phyloP scores from a whole-genome alignment of 352 stramenopile species.

The Globisporangium polare region DNA sequence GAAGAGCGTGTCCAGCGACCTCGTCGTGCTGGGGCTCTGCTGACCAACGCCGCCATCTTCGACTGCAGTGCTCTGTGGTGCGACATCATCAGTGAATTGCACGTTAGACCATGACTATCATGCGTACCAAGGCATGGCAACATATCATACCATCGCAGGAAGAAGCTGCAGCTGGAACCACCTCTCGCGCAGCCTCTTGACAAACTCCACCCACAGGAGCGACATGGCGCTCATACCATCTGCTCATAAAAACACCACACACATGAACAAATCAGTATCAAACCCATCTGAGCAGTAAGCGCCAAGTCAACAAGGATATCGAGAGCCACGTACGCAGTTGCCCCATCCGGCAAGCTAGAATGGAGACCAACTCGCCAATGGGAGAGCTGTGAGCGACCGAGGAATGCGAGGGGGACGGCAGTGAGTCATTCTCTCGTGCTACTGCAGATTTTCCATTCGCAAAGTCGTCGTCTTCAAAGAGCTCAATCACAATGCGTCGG shows the following conservation, averaged over 20 bases:
- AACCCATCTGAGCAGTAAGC: neutral
- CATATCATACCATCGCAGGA: conserved; percentile 55
- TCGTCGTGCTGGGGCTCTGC: conserved; percentile 27
- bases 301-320: neutral
- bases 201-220: conserved; percentile 81
- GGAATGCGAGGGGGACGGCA: neutral
- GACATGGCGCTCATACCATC: conserved; percentile 74
- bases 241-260: conserved; percentile 18
- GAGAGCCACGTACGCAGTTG: conserved; percentile 49
- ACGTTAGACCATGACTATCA: neutral
- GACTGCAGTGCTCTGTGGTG: conserved; percentile 28
- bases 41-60: conserved; percentile 15
- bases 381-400: conserved; percentile 39
- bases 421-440: neutral
- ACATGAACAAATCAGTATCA: neutral
- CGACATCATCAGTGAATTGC: neutral
- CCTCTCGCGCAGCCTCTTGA: conserved; percentile 63
- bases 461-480: conserved; percentile 50
- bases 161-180: conserved; percentile 68
- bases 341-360: conserved; percentile 62
- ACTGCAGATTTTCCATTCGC: conserved; percentile 4
- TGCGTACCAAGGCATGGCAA: neutral
- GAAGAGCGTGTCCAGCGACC: conserved; percentile 48
- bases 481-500: conserved; percentile 35
- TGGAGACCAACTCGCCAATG: conserved; percentile 64